These are phyloP conservation scores for Mycena epipterygia DNA, from an alignment of 768 basidiomycete species.

Conservation along the genomic window DNA sequence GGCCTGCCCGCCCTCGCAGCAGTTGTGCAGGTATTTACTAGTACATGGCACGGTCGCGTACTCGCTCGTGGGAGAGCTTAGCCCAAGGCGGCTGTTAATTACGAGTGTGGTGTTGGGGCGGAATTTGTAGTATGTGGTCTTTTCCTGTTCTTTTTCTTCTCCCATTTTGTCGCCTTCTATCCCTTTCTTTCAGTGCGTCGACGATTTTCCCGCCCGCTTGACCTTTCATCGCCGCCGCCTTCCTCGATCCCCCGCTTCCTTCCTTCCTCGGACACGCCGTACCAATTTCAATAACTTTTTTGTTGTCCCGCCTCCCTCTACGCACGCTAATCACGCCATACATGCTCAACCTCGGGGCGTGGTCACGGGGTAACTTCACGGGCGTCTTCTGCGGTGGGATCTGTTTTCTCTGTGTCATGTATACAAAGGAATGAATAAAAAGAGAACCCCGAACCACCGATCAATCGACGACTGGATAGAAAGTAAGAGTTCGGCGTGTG, in stretches of 20 bases:
- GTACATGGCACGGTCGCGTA: slow-evolving; percentile 35
- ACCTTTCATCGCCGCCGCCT: too few relatives aligned
- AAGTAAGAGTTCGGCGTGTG: too few relatives aligned
- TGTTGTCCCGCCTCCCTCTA: slow-evolving; percentile 24
- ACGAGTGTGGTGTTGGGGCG: slow-evolving; percentile 36
- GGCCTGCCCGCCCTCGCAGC: too few relatives aligned
- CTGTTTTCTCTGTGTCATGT: slow-evolving; percentile 33
- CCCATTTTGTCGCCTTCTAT: too few relatives aligned
- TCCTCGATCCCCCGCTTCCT: too few relatives aligned
- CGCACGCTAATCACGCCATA: slow-evolving; percentile 38
- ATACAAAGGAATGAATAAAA: too few relatives aligned
- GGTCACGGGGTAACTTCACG: slow-evolving; percentile 37
- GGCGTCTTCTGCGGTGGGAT: slow-evolving; percentile 39
- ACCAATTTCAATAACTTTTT: neutral
- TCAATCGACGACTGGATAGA: too few relatives aligned
- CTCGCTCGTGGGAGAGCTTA: slow-evolving; percentile 36
- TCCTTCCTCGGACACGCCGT: too few relatives aligned
- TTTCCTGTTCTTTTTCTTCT: too few relatives aligned
- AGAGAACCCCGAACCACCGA: too few relatives aligned
- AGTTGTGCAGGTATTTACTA: slow-evolving; percentile 38
- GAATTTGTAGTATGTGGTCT: slow-evolving; percentile 36
- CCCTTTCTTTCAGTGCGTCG: too few relatives aligned
- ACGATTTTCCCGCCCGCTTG: too few relatives aligned
- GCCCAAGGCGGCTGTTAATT: slow-evolving; percentile 32
- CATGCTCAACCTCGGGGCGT: slow-evolving; percentile 37